Conservation (phyloP, 495 filamentous ascomycete species). For the Tuber aestivum region DNA sequence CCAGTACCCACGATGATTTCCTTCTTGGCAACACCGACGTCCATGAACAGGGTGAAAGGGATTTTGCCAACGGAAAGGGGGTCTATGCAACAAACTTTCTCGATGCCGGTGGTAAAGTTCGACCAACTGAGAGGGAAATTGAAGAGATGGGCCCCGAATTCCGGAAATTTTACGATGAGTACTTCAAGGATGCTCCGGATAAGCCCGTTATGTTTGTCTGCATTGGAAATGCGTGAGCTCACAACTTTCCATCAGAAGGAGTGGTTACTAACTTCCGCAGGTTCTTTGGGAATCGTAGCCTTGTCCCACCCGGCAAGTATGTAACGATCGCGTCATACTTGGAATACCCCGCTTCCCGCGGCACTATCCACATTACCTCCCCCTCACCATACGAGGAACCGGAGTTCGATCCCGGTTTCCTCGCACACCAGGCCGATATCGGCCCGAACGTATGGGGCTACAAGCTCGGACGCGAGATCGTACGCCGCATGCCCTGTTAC, state of each 20-base stretch:
- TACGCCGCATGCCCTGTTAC: conserved; percentile 51
- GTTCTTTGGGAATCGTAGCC: conserved; percentile 42
- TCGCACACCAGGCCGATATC: conserved; percentile 44
- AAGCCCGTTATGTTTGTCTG: conserved; percentile 31
- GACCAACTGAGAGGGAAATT: conserved; percentile 32
- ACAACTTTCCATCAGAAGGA: not conserved
- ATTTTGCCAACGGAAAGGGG: conserved; percentile 33
- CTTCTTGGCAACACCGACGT: conserved; percentile 22
- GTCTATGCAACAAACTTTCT: conserved; percentile 30
- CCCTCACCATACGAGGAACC: conserved; percentile 41
- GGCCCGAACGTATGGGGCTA: conserved; percentile 45
- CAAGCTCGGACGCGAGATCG: conserved; percentile 54
- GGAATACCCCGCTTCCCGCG: conserved; percentile 54
- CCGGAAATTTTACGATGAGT: conserved; percentile 25
- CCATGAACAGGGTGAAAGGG: conserved; percentile 16
- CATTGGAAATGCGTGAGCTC: conserved; percentile 26
- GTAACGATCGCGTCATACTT: conserved; percentile 45
- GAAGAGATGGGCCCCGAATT: conserved; percentile 33
- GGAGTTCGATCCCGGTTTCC: conserved; percentile 47
- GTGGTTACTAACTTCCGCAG: conserved; percentile 20
- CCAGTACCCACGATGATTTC: conserved; percentile 34
- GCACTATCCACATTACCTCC: conserved; percentile 53
- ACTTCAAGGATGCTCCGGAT: conserved; percentile 28
- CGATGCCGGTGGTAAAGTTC: conserved; percentile 36
- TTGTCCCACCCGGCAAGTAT: conserved; percentile 44